These are phyloP conservation scores for Remersonia thermophila DNA, from an alignment of 2,329 filamentous ascomycete genomes.

Conservation along the genomic window DNA sequence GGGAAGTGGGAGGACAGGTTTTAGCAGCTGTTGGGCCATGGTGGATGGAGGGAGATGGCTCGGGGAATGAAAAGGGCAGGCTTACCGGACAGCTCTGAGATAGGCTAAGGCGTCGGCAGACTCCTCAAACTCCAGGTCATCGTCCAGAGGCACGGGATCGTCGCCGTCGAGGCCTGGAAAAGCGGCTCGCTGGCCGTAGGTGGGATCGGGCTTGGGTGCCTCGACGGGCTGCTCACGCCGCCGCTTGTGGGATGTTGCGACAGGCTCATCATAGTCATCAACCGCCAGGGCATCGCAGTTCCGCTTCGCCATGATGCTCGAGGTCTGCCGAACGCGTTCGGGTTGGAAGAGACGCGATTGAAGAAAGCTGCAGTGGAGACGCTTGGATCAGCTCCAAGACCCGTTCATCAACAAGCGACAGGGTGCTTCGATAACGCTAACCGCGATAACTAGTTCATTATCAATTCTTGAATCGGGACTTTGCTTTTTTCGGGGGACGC, in stretches of 20 bases:
- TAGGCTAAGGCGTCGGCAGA: slow-evolving; percentile 58
- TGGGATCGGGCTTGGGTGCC: slow-evolving; percentile 42
- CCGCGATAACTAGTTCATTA: no score
- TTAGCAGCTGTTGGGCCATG: slow-evolving; percentile 19
- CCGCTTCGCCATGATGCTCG: slow-evolving; percentile 18
- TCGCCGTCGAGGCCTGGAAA: slow-evolving; percentile 48
- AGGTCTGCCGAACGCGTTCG: not conserved
- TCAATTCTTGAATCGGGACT: no score
- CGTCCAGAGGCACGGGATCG: slow-evolving; percentile 33
- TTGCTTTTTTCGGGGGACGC: no score
- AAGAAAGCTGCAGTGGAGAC: no score
- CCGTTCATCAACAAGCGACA: no score
- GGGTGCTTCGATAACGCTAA: no score
- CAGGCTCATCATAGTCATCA: slow-evolving; percentile 10
- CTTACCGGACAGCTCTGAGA: slow-evolving; percentile 58
- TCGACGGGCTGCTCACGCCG: slow-evolving; percentile 18
- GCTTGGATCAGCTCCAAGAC: no score
- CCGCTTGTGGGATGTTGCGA: slow-evolving; percentile 14
- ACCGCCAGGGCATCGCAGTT: slow-evolving; percentile 8
- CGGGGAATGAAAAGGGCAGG: slow-evolving; percentile 2
- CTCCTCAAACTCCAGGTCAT: slow-evolving; percentile 55
- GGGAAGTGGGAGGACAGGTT: slow-evolving; percentile 9
- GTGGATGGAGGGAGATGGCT: slow-evolving; percentile 1
- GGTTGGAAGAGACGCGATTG: not conserved
- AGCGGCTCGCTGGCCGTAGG: slow-evolving; percentile 60